These are phyloP conservation scores for Lecanosticta acicola DNA, from an alignment of 2,329 filamentous ascomycete genomes.

Conservation along the genomic window DNA sequence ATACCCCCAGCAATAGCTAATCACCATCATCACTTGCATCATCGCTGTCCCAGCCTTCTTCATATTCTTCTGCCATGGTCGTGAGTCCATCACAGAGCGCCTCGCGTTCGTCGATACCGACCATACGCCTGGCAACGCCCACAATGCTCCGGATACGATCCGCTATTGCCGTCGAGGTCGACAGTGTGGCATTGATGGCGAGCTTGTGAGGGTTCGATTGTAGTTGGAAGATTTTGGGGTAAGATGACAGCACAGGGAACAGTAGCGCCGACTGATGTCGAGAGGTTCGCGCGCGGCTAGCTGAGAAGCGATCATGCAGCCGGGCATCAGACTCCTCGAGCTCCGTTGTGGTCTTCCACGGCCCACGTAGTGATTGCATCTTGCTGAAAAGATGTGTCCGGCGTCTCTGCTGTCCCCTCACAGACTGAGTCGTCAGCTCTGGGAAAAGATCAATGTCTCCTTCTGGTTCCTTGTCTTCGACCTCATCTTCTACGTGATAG, in stretches of 20 bases:
- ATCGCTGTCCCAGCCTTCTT: constrained; percentile 73
- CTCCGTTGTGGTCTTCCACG: constrained; percentile 33
- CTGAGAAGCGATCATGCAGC: constrained; percentile 30
- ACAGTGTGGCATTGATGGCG: constrained; percentile 52
- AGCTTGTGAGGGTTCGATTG: constrained; percentile 36
- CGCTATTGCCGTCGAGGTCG: constrained; percentile 69
- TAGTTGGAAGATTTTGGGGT: constrained; percentile 65
- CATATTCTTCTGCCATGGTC: constrained; percentile 80
- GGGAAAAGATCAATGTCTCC: constrained; percentile 30
- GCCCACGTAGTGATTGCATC: constrained; percentile 36
- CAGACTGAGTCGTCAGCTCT: constrained; percentile 7
- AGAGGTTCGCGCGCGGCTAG: constrained; percentile 23
- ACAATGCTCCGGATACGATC: constrained; percentile 58
- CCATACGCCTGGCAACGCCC: constrained; percentile 50
- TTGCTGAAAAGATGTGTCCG: constrained; percentile 38
- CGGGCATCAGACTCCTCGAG: constrained; percentile 27
- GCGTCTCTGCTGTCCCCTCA: constrained; percentile 1
- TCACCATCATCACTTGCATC: constrained; percentile 48
- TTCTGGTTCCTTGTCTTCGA: constrained; percentile 8
- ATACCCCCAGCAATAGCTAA: not conserved
- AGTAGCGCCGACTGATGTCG: constrained; percentile 47
- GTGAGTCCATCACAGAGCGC: constrained; percentile 72
- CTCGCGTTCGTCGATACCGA: constrained; percentile 76
- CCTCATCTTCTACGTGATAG: constrained; percentile 18
- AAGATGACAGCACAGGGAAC: constrained; percentile 79